A percentile compares a stretch with the other conserved stretches of the same genome.
These are phyloP conservation scores for Lodderomyces elongisporus DNA, from an alignment of 1,139 yeast genomes.

Conservation along the genomic window DNA sequence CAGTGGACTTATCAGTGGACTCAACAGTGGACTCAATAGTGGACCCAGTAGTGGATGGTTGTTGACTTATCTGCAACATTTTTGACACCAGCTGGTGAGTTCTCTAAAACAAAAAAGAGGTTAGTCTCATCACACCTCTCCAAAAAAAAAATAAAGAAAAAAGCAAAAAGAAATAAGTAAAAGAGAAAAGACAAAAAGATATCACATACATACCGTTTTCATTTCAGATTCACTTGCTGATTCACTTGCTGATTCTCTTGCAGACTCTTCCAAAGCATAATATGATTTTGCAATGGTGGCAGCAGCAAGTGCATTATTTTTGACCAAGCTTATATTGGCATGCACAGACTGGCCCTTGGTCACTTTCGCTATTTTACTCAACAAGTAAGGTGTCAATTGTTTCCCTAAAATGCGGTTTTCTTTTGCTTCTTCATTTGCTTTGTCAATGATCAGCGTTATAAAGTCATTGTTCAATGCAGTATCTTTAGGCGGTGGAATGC, in stretches of 20 bases:
- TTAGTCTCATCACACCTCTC: no score
- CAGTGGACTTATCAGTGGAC: no score
- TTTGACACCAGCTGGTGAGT: no score
- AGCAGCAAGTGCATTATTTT: conserved; percentile 69
- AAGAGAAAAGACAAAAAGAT: no score
- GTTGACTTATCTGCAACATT: no score
- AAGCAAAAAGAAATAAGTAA: no score
- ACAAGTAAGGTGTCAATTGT: conserved; percentile 71
- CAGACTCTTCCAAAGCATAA: conserved; percentile 18
- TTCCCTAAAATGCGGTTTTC: conserved; percentile 58
- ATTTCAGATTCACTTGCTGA: conserved; percentile 1
- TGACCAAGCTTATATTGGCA: conserved; percentile 71
- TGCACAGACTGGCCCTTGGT: conserved; percentile 68
- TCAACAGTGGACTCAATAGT: no score
- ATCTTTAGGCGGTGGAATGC: conserved; percentile 75
- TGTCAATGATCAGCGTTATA: conserved; percentile 52
- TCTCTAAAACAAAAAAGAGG: no score
- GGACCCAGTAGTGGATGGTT: no score
- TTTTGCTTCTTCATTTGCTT: conserved; percentile 58
- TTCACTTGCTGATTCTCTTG: conserved; percentile 11
- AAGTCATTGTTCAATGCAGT: conserved; percentile 52
- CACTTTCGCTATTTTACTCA: conserved; percentile 56
- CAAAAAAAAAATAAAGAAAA: no score
- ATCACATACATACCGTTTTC: no score
- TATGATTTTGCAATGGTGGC: conserved; percentile 56